A percentile compares a stretch with the other conserved stretches of the same genome.
Evolutionary conservation across 805 yeast species (phyloP).

Genomic region (Nakazawaea ambrosiae): DNA sequence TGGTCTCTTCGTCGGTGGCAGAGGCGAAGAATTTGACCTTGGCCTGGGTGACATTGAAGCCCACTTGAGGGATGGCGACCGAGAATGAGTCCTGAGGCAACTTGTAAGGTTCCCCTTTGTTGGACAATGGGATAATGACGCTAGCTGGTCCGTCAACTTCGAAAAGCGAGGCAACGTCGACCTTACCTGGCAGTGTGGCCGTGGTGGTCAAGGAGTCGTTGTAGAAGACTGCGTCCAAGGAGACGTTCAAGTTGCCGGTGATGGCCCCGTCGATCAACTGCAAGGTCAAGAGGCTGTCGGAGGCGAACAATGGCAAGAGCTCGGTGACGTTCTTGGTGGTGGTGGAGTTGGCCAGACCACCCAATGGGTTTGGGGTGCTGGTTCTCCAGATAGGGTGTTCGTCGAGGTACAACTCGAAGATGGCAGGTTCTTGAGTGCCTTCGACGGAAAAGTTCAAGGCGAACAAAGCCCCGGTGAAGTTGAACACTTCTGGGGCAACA

Average conservation of each 20-base stretch:
- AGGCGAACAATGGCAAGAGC: slow-evolving; percentile 17
- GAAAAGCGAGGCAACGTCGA: slow-evolving; percentile 15
- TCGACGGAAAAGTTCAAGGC: slow-evolving; percentile 22
- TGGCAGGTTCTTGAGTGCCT: slow-evolving; percentile 16
- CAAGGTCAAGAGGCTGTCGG: slow-evolving; percentile 13
- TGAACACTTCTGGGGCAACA: slow-evolving; percentile 14
- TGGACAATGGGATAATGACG: slow-evolving; percentile 17
- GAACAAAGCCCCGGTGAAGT: slow-evolving; percentile 21
- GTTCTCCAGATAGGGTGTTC: slow-evolving; percentile 24
- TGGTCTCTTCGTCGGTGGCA: slow-evolving; percentile 22
- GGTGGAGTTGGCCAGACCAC: slow-evolving; percentile 16
- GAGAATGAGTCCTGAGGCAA: slow-evolving; percentile 19
- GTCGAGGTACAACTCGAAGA: slow-evolving; percentile 21
- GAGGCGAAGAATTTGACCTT: slow-evolving; percentile 21
- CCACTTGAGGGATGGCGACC: slow-evolving; percentile 17
- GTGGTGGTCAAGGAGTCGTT: slow-evolving; percentile 15
- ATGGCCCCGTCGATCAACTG: slow-evolving; percentile 21
- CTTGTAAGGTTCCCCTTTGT: slow-evolving; percentile 15
- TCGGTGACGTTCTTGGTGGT: slow-evolving; percentile 23
- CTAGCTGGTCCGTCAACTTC: slow-evolving; percentile 19
- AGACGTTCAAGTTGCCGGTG: slow-evolving; percentile 14
- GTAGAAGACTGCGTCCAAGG: slow-evolving; percentile 18
- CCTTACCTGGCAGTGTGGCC: slow-evolving; percentile 2
- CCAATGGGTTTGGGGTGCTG: slow-evolving; percentile 19
- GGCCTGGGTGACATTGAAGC: slow-evolving; percentile 20